Base-by-base conservation (phyloP, 2,329 filamentous ascomycete genomes). In the Fusarium scirpi region DNA sequence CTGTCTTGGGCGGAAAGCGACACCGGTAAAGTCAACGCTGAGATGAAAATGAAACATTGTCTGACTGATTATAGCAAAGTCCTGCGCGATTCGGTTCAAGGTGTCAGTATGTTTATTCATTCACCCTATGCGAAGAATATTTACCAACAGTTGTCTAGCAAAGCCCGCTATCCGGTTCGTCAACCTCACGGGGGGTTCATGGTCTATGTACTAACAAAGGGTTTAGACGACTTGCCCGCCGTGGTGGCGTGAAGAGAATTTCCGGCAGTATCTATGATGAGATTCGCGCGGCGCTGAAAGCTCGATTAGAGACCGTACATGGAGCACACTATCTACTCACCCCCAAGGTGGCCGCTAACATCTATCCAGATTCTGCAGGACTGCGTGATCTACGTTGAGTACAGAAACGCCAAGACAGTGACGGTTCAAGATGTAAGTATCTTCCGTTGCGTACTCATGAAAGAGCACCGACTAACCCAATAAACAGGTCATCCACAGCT, bases 221-320 rank as follows among this genome's bases (percentile, higher is more conserved):
- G 27, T 20, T 16, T 62, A 90, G 91, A 70, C 90, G 92, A 43
- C 80, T 95, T 0, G 92, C 92, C 2, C 87, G 92, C 8, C 89
- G 92, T 9, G 92, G 92, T 2, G 92, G 92, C 0, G 90, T 95
- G 1, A 94, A 94, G 76, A 84, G 92, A 0, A 93, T 94, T 11
- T 90, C 89, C 0, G 85, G 76, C 0, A 69, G 47, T 0, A 90
- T 94, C 5, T 94, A 94, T 73, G 83, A 89, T 0, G 90, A 92
- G 0, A 78, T 85, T 0, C 83, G 92, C 0, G 20, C 6, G 0
- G 87, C 83, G 0, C 55, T 94, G 3, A 87, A 84, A 24, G 65
- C 72, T 0, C 81, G 84, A 1, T 79, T 94, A 0, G 70, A 80
- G 8, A 67, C 69, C 29, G 88, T 90, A 80, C 34, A 80, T 49